Base-by-base conservation (phyloP, 2,329 filamentous ascomycete species). In the Diplodia corticola region DNA sequence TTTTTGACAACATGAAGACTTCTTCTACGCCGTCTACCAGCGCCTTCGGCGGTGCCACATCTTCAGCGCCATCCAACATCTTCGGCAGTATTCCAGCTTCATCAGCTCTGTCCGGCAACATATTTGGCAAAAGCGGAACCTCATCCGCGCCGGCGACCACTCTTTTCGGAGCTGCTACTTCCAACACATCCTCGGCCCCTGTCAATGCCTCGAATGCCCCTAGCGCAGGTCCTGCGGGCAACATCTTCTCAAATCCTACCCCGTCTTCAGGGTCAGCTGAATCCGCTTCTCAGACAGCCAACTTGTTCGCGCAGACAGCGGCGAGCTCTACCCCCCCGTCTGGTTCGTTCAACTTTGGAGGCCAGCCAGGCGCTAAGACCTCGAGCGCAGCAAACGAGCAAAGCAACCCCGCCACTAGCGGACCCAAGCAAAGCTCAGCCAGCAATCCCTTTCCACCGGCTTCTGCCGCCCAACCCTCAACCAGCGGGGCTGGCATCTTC, bases 71-170 rank as follows among this genome's bases (percentile, higher is more conserved):
- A n/a, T 35, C 28, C 2, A 51, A 49, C 30, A 37, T 35, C 26
- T 50, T 50, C 30, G 30, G 59, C 26, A 49, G 28, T 7, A 12
- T 28, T n/a, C 15, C 33, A 13, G 24, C 59, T 50, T 26, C 59
- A n/a, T 49, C 60, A 20, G 60, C 60, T 44, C 64, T 54, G 22
- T n/a, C 64, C 4, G 30, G 26, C n/a, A 50, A 57, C 17, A 13
- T 26, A 13, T 57, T 65, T 30, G 30, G 51, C 28, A 35, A 30
- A 17, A n/a, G 44, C n/a, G 35, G 30, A 5, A 51, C 40, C 30
- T 57, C 46, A 15, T 33, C 51, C 20, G 40, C 51, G 17, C 63
- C 63, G 7, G n/a, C 63, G 12, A 30, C 12, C 37, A 26, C 28
- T 24, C 22, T 57, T 6, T 57, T 57, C 30, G 54, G 54, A 13